These are phyloP conservation scores for Pseudogymnoascus sp. DNA, from an alignment of 2,329 filamentous ascomycete species.

Conservation along the genomic window DNA sequence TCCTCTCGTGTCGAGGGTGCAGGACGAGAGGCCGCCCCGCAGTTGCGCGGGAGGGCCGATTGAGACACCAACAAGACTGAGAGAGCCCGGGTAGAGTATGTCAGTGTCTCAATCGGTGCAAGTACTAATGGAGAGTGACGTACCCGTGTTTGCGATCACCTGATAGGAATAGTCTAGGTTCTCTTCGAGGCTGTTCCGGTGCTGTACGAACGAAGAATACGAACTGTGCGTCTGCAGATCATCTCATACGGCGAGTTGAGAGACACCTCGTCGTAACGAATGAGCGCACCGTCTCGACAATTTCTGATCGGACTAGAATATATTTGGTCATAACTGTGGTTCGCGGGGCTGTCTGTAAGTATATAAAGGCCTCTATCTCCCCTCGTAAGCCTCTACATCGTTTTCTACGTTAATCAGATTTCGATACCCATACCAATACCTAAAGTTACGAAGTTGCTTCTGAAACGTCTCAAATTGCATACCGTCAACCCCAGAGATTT, in stretches of 20 bases:
- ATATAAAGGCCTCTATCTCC: not conserved
- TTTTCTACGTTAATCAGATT: not conserved
- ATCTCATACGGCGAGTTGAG: not conserved
- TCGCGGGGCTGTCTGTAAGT: not conserved
- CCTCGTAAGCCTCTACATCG: not conserved
- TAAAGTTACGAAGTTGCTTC: not conserved
- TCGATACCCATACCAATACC: not conserved
- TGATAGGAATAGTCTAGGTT: not conserved
- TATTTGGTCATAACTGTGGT: not conserved
- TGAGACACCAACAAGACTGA: not conserved
- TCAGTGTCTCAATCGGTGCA: not conserved
- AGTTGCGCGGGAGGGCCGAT: not conserved
- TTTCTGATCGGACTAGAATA: not conserved
- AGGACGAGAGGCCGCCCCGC: not conserved
- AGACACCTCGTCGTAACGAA: not conserved
- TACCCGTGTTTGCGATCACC: not conserved
- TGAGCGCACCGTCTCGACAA: not conserved
- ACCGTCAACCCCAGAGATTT: not conserved
- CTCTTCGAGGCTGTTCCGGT: not conserved
- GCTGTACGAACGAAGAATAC: not conserved
- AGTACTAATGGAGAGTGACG: not conserved
- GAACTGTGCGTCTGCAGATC: not conserved
- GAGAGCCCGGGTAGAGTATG: not conserved
- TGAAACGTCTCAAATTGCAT: not conserved
- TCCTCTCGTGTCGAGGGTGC: not conserved